phyloP scores from a whole-genome alignment of 2,329 filamentous ascomycete genomes.

The Nothophaeocryptopus gaeumannii region DNA sequence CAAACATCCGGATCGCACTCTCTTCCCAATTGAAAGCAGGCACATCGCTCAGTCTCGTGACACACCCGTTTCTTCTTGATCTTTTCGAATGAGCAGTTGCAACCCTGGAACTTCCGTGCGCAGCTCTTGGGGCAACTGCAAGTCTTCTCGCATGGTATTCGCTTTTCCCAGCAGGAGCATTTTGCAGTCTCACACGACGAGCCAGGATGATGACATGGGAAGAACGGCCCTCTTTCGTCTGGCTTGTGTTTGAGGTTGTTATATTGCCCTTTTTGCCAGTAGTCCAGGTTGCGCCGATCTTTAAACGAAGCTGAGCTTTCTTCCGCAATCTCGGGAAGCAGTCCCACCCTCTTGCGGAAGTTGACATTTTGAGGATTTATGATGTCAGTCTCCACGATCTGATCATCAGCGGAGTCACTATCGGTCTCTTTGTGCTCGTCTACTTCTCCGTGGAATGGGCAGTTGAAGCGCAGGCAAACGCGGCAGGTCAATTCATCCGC shows the following conservation, averaged over 20 bases:
- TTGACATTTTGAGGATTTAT: conserved; percentile 33
- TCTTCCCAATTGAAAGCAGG: conserved; percentile 68
- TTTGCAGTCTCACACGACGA: conserved; percentile 56
- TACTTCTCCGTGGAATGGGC: conserved; percentile 43
- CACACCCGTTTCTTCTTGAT: conserved; percentile 42
- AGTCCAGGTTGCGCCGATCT: conserved; percentile 12
- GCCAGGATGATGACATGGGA: conserved; percentile 68
- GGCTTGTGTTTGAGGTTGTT: conserved; percentile 13
- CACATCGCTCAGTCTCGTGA: conserved; percentile 52
- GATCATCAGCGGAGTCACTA: conserved; percentile 17
- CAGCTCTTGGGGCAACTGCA: conserved; percentile 65
- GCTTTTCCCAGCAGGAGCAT: conserved; percentile 62
- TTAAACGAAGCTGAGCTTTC: background rate
- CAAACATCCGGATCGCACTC: conserved; percentile 81
- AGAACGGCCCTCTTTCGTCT: conserved; percentile 54
- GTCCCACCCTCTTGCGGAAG: conserved; percentile 27
- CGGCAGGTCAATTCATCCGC: conserved; percentile 28
- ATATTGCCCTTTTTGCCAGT: conserved; percentile 20
- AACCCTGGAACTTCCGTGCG: conserved; percentile 48
- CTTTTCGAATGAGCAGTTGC: conserved; percentile 34
- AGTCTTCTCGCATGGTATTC: conserved; percentile 69
- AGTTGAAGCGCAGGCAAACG: conserved; percentile 32
- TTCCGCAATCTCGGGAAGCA: conserved; percentile 18
- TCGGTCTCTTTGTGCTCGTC: conserved; percentile 28
- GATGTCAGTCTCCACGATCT: conserved; percentile 31